Conservation (phyloP, 257 asterid species). For the Coffea canephora region DNA sequence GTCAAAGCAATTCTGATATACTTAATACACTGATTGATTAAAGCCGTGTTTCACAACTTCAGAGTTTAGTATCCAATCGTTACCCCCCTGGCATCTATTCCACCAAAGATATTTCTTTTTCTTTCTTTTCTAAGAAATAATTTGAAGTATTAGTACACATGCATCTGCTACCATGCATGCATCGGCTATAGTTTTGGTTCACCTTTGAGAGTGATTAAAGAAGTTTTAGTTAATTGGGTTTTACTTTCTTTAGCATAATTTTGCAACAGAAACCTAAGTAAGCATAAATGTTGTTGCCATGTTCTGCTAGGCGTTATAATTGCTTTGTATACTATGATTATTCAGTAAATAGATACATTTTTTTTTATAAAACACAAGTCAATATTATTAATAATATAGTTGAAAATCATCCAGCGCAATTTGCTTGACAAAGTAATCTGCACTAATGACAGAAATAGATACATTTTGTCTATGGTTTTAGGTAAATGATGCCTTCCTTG, state of each 20-base stretch:
- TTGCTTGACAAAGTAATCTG: no score
- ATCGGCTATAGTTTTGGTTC: background rate
- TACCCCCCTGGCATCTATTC: background rate
- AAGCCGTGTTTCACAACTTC: background rate
- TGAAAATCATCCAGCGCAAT: no score
- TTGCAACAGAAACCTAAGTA: background rate
- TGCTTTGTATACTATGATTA: background rate
- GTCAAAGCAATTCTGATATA: background rate
- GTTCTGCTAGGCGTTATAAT: no score
- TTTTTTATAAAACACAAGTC: no score
- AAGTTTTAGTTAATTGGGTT: background rate
- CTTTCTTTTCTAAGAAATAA: background rate
- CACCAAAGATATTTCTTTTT: constrained; percentile 1
- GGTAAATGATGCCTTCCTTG: no score
- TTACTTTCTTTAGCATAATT: background rate
- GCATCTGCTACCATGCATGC: background rate
- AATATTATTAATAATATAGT: no score
- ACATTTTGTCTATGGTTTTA: no score
- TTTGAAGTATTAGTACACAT: background rate
- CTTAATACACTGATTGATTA: background rate
- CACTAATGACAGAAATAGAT: no score
- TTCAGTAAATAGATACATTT: no score
- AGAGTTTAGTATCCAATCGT: background rate
- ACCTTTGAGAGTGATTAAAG: background rate
- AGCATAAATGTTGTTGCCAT: background rate